Percentiles rank a stretch among this genome's conserved stretches.
Conservation (phyloP, 306 rosid genomes). For the Albizia julibrissin region DNA sequence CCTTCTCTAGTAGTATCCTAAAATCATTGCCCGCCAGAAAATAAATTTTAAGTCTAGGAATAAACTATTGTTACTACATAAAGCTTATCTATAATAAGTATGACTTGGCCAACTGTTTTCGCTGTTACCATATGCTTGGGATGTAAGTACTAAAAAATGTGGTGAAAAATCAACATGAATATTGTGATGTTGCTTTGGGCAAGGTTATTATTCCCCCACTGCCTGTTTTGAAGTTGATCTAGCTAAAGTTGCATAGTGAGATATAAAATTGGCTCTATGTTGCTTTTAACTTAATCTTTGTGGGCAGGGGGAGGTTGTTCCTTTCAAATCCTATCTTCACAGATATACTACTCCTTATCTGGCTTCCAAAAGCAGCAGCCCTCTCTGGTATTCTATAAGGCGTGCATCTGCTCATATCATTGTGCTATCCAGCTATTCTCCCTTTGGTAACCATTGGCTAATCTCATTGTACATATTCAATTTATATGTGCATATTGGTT, state of each 20-base stretch:
- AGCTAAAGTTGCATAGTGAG: slow-evolving; percentile 4
- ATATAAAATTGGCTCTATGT: slow-evolving; percentile 16
- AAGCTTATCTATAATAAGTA: slow-evolving; percentile 25
- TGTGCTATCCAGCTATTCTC: slow-evolving; percentile 86
- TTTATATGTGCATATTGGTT: slow-evolving; percentile 7
- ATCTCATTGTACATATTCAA: slow-evolving; percentile 21
- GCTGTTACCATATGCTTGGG: not conserved
- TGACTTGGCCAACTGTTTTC: not conserved
- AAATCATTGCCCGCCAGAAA: not conserved
- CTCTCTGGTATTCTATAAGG: slow-evolving; percentile 95
- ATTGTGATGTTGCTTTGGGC: slow-evolving; percentile 23
- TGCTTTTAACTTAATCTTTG: slow-evolving; percentile 21
- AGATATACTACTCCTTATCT: slow-evolving; percentile 77
- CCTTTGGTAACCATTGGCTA: slow-evolving; percentile 64
- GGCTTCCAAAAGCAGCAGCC: slow-evolving; percentile 84
- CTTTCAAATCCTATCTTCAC: slow-evolving; percentile 73
- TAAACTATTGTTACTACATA: not conserved
- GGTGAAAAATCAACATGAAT: slow-evolving; percentile 28
- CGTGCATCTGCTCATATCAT: slow-evolving; percentile 97
- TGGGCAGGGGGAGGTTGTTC: slow-evolving; percentile 81
- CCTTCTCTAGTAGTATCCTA: not conserved
- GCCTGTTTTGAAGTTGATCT: slow-evolving; percentile 16
- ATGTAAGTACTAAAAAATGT: slow-evolving; percentile 24
- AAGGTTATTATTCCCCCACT: slow-evolving; percentile 9
- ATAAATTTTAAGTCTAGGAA: not conserved